phyloP scores from a whole-genome alignment of 352 stramenopile species.

The Globisporangium middletonii region DNA sequence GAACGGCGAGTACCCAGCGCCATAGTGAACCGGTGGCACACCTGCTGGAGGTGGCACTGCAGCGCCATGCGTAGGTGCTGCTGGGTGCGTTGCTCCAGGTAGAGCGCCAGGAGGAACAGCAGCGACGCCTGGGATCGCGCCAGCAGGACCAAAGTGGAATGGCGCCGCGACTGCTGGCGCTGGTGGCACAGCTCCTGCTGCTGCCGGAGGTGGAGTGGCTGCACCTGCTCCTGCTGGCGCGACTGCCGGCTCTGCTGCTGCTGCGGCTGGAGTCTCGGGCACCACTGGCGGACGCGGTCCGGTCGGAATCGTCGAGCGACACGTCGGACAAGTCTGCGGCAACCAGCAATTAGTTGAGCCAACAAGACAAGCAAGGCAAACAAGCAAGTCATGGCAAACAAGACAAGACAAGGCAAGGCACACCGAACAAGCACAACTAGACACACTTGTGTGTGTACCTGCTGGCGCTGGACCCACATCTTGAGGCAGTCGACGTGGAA shows the following conservation, averaged over 20 bases:
- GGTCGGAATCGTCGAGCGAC: constrained; percentile 92
- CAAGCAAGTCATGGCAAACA: neutral
- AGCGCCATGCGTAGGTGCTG: constrained; percentile 6
- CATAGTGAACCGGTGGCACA: constrained; percentile 16
- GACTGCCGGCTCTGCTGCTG: constrained; percentile 1
- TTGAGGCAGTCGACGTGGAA: constrained; percentile 97
- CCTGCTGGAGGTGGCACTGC: constrained; percentile 7
- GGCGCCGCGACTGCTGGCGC: neutral
- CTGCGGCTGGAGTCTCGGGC: constrained; percentile 20
- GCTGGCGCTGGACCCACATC: constrained; percentile 98
- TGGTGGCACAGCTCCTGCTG: neutral
- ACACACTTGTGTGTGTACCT: constrained; percentile 28
- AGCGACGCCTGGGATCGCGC: too few relatives aligned
- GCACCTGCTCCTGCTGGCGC: neutral
- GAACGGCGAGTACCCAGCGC: constrained; percentile 43
- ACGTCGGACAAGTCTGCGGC: constrained; percentile 93
- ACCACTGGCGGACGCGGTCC: constrained; percentile 35
- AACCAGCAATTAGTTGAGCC: neutral
- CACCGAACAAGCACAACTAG: neutral
- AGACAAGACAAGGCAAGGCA: neutral
- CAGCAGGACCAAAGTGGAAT: neutral
- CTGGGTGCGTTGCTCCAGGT: constrained; percentile 5
- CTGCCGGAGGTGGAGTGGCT: too few relatives aligned
- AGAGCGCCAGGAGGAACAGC: neutral
- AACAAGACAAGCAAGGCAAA: neutral